Conservation (phyloP, 129 eudicot species). For the Gnaphalium uliginosum region DNA sequence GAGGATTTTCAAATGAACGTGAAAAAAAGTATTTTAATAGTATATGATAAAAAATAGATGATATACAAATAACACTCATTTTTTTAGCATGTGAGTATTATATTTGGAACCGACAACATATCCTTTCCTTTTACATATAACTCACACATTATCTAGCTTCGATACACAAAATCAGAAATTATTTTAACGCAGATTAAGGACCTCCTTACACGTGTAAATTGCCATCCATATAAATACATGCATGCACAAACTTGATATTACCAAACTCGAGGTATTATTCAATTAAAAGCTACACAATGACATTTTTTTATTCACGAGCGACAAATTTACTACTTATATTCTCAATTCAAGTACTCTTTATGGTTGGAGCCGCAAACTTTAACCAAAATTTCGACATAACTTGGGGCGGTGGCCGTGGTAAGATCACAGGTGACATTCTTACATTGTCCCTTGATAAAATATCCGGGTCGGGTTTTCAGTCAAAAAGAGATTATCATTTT, state of each 20-base stretch:
- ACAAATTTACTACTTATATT: neutral
- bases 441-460: slow-evolving; percentile 40
- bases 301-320: slow-evolving; percentile 14
- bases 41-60: too few species aligned
- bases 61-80: too few species aligned
- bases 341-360: neutral
- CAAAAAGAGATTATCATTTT: slow-evolving; percentile 32
- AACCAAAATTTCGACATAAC: slow-evolving; percentile 36
- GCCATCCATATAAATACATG: neutral
- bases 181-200: neutral
- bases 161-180: neutral
- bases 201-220: neutral
- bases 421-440: slow-evolving; percentile 41
- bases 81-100: neutral
- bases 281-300: slow-evolving; percentile 1
- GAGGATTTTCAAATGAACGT: too few species aligned
- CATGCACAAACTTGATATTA: neutral
- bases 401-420: slow-evolving; percentile 51
- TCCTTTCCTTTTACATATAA: neutral
- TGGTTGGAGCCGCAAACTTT: slow-evolving; percentile 24
- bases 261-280: neutral
- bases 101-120: neutral
- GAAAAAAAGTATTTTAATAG: too few species aligned
- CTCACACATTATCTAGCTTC: neutral
- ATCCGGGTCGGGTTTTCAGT: slow-evolving; percentile 52